These are phyloP conservation scores for Annona cherimola DNA, from an alignment of 164 flowering plant genomes.

Conservation along the genomic window DNA sequence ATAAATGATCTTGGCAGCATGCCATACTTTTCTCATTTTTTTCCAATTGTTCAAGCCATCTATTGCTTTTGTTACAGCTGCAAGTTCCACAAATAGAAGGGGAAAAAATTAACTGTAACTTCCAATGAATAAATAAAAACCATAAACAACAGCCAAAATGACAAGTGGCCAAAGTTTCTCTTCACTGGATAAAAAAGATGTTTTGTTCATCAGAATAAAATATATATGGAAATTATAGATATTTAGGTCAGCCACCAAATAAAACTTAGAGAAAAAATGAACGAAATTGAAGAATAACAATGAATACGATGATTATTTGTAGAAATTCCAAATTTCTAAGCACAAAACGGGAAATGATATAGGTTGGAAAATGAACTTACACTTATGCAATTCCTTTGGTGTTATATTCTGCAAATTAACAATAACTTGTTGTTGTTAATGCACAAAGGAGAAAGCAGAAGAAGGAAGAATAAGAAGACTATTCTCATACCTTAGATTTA, in stretches of 20 bases:
- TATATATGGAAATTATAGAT: too few relatives aligned
- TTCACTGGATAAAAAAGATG: neutral
- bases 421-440: slow-evolving; percentile 14
- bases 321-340: too few relatives aligned
- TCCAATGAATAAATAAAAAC: neutral
- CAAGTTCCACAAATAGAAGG: slow-evolving; percentile 11
- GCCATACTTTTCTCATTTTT: slow-evolving; percentile 67
- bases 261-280: too few relatives aligned
- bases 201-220: too few relatives aligned
- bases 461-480: neutral
- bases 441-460: neutral
- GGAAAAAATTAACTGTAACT: neutral
- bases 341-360: too few relatives aligned
- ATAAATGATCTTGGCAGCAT: slow-evolving; percentile 76
- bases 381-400: slow-evolving; percentile 76
- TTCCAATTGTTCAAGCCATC: slow-evolving; percentile 56
- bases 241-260: too few relatives aligned
- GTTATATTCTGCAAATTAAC: slow-evolving; percentile 55
- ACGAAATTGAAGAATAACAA: too few relatives aligned
- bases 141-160: neutral
- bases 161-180: neutral
- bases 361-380: slow-evolving; percentile 34
- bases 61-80: slow-evolving; percentile 65
- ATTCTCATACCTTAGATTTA: slow-evolving; percentile 50
- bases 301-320: too few relatives aligned